Evolutionary conservation across 140 eudicot species (phyloP), one percentile per base, ranked within the genome.

Genomic region (Bidens hawaiensis): DNA sequence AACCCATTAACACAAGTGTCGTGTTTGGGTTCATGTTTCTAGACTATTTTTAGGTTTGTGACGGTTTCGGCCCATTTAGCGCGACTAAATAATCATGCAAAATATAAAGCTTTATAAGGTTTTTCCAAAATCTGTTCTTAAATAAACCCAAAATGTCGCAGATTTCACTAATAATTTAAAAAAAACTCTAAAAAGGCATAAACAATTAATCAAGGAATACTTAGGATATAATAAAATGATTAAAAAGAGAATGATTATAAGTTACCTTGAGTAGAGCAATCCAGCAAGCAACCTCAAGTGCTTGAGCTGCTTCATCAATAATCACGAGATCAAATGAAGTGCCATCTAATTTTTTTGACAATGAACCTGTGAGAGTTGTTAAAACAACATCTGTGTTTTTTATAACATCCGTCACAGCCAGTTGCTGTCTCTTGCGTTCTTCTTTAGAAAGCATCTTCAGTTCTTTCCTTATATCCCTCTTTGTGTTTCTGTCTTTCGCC

Each of bases 251-350:
- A 5, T 16, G 11, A 15, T 27, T 27, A 5, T 19, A 26, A 26
- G 36, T 58, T 76, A 93, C 99, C 95, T 93, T 93, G 24, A 93
- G 74, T 10, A 93, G 75, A 67, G 99, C 96, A 71, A 93, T 93
- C 99, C 99, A 93, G 78, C 99, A 93, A 38, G 96, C 95, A 26
- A 93, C 74, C 70, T 93, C 99, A 26, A 93, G 86, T 45, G 99
- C 99, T 74, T 93, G 99, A 60, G 99, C 99, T 73, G 99, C 99
- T 85, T 93, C 96, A 75, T 93, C 99, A 64, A 93, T 93, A 34
- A 93, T 83, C 47, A 93, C 96, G 43, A 93, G 69, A 77, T 93
- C 99, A 65, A 79, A 93, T 22, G 96, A 78, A 69, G 67, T 68
- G 15, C 82, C 72, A n/a, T 93, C 95, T 69, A 93, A 75, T 52